These are phyloP conservation scores for Chaetomium fimeti DNA, from an alignment of 495 filamentous ascomycete genomes.

Conservation along the genomic window DNA sequence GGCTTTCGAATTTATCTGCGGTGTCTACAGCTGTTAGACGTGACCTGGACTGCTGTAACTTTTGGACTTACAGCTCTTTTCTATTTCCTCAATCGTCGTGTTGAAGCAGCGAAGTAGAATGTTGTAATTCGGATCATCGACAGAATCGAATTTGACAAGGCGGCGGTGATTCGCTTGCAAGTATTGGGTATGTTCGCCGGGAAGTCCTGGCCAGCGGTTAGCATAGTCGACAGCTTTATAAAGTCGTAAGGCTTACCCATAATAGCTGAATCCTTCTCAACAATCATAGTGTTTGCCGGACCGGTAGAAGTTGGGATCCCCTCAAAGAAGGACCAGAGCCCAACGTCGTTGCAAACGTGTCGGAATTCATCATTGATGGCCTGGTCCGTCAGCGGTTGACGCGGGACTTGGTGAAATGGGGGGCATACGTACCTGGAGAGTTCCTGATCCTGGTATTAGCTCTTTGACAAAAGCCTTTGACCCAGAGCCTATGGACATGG, in stretches of 20 bases:
- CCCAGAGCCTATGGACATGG: constrained; percentile 17
- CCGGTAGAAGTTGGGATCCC: constrained; percentile 39
- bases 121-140: constrained; percentile 29
- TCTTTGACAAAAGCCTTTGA: constrained; percentile 45
- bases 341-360: constrained; percentile 33
- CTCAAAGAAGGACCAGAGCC: constrained; percentile 52
- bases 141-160: constrained; percentile 30
- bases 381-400: not conserved
- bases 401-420: not conserved
- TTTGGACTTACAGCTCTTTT: constrained; percentile 20
- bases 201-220: constrained; percentile 27
- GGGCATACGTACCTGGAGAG: constrained; percentile 20
- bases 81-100: constrained; percentile 27
- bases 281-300: constrained; percentile 24
- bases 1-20: constrained; percentile 19
- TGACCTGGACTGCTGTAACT: not conserved
- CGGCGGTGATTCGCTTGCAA: constrained; percentile 47
- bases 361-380: constrained; percentile 51
- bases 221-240: not conserved
- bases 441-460: constrained; percentile 34
- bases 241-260: constrained; percentile 16
- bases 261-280: constrained; percentile 46
- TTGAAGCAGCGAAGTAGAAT: constrained; percentile 26
- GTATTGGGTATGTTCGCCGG: constrained; percentile 38
- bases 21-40: constrained; percentile 15